Evolutionary conservation across 2,329 filamentous ascomycete species (phyloP).

Genomic region (Fonsecaea erecta): DNA sequence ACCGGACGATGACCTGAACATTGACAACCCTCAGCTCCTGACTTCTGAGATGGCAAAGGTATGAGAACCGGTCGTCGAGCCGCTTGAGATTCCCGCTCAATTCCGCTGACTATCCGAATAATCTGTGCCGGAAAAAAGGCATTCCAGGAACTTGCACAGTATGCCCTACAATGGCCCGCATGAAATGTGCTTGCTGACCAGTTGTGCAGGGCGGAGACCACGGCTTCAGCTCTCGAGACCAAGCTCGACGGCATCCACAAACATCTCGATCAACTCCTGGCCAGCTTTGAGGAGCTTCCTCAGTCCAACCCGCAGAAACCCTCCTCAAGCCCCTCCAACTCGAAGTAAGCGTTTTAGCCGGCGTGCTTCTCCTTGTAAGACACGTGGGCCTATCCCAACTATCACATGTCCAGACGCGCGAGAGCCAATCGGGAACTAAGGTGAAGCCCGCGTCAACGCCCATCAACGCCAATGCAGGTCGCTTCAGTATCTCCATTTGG

Average conservation of each 20-base stretch:
- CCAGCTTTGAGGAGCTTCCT: conserved; percentile 47
- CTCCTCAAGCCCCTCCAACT: conserved; percentile 28
- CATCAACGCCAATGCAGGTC: neutral
- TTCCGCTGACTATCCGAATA: conserved; percentile 18
- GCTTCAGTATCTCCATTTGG: neutral
- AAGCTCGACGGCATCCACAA: conserved; percentile 60
- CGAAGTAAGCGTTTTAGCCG: conserved; percentile 14
- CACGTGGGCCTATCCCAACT: conserved; percentile 9
- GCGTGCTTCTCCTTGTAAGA: neutral
- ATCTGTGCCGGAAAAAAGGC: conserved; percentile 36
- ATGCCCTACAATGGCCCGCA: neutral
- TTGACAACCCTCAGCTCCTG: conserved; percentile 25
- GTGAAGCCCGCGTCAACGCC: neutral
- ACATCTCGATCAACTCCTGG: conserved; percentile 60
- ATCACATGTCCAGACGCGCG: conserved; percentile 37
- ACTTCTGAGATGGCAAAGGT: conserved; percentile 38
- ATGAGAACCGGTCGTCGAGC: conserved; percentile 8
- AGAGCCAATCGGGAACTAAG: neutral
- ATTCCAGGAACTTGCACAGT: conserved; percentile 43
- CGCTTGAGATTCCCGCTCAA: neutral
- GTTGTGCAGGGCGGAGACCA: conserved; percentile 56
- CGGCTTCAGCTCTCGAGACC: conserved; percentile 60
- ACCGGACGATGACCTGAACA: conserved; percentile 18
- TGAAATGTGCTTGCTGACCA: conserved; percentile 19
- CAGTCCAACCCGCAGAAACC: conserved; percentile 39